phyloP scores from a whole-genome alignment of 805 yeast genomes.

The Limtongia smithiae region DNA sequence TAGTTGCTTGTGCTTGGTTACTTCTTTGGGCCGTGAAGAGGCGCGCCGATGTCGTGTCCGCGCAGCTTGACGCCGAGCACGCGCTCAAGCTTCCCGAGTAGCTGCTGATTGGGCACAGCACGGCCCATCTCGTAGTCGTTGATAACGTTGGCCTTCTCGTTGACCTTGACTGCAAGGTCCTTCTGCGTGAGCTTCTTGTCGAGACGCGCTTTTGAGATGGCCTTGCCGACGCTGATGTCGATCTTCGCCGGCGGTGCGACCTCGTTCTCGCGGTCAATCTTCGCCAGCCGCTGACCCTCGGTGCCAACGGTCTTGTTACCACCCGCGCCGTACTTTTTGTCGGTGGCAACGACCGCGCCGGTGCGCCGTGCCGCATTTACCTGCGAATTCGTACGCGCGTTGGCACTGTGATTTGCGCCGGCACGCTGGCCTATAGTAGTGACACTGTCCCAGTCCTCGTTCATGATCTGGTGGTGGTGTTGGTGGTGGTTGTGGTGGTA shows the following conservation, averaged over 20 bases:
- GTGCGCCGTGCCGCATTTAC: constrained; percentile 92
- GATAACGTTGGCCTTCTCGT: constrained; percentile 92
- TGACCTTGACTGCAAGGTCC: constrained; percentile 91
- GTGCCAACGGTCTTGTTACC: constrained; percentile 61
- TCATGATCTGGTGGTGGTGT: constrained; percentile 3
- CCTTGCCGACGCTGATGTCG: constrained; percentile 79
- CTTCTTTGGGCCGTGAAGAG: constrained; percentile 54
- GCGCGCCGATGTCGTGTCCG: constrained; percentile 93
- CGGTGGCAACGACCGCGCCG: constrained; percentile 85
- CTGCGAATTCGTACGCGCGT: constrained; percentile 72
- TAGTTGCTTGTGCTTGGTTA: constrained; percentile 27
- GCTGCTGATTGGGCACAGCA: constrained; percentile 94
- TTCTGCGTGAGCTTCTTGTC: constrained; percentile 89
- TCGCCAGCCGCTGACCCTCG: constrained; percentile 94
- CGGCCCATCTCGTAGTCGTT: constrained; percentile 97
- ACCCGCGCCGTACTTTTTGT: constrained; percentile 79
- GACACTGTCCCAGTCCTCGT: constrained; percentile 81
- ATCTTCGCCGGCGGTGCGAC: constrained; percentile 89
- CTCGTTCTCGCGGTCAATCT: constrained; percentile 88
- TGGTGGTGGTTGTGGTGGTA: no score
- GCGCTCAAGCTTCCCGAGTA: constrained; percentile 87
- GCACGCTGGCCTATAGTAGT: constrained; percentile 88
- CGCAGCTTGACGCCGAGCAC: constrained; percentile 91
- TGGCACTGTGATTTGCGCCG: constrained; percentile 71
- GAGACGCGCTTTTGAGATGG: constrained; percentile 78